These are phyloP conservation scores for Penstemon eatonii DNA, from an alignment of 257 asterid genomes.

Conservation along the genomic window DNA sequence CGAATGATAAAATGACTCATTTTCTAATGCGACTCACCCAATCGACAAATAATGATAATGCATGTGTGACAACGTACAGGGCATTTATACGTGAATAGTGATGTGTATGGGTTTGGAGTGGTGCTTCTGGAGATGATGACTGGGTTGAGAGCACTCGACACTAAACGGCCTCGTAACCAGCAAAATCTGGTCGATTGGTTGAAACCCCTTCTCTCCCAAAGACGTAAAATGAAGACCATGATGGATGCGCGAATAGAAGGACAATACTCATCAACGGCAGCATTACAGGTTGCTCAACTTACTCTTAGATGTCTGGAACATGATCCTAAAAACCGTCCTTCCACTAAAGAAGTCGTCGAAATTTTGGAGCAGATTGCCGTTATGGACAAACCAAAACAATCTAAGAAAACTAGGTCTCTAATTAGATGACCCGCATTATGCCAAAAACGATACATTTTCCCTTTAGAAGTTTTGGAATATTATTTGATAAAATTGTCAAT, in stretches of 20 bases:
- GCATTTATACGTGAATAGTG: constrained; percentile 60
- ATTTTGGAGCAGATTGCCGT: constrained; percentile 49
- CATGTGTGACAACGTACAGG: constrained; percentile 28
- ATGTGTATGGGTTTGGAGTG: constrained; percentile 64
- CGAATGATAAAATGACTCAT: too few relatives aligned
- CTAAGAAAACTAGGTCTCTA: constrained; percentile 18
- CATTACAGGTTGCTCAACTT: constrained; percentile 43
- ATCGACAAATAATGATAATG: background rate
- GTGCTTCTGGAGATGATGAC: constrained; percentile 65
- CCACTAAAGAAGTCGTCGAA: constrained; percentile 48
- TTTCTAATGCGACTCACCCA: too few relatives aligned
- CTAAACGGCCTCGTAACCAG: constrained; percentile 38
- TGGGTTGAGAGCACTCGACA: constrained; percentile 50
- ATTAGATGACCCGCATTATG: constrained; percentile 18
- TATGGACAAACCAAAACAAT: constrained; percentile 36
- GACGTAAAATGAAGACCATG: constrained; percentile 36
- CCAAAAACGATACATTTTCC: constrained; percentile 8
- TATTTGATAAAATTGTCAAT: background rate
- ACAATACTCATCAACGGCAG: constrained; percentile 47
- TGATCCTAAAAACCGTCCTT: constrained; percentile 48
- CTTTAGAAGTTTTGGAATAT: background rate
- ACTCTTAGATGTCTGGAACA: constrained; percentile 47
- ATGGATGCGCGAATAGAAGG: constrained; percentile 52
- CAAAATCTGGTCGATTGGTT: constrained; percentile 46
- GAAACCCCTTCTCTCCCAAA: constrained; percentile 41